A percentile compares a stretch with the other conserved stretches of the same genome.
Evolutionary conservation across 2,329 filamentous ascomycete species (phyloP).

Genomic region (Sporothrix globosa): DNA sequence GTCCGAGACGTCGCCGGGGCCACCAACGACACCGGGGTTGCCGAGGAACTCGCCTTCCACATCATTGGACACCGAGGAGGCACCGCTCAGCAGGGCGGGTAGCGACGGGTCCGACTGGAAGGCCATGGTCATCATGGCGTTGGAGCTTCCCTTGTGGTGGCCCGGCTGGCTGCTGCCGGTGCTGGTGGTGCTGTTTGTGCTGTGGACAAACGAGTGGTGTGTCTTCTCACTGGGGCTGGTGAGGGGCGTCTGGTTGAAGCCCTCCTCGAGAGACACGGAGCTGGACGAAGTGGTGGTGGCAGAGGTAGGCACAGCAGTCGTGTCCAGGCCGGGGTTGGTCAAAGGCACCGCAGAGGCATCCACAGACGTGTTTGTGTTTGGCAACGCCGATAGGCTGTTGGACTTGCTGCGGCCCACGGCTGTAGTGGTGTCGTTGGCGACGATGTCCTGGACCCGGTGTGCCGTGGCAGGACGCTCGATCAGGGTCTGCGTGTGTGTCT

Average conservation of each 20-base stretch:
- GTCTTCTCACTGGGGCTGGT: constrained; percentile 59
- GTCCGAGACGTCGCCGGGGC: constrained; percentile 55
- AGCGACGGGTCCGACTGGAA: constrained; percentile 68
- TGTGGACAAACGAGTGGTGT: constrained; percentile 41
- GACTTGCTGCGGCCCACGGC: constrained; percentile 24
- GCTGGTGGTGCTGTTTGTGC: not conserved
- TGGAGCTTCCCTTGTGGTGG: constrained; percentile 46
- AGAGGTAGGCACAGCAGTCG: constrained; percentile 42
- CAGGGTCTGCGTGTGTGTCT: constrained; percentile 32
- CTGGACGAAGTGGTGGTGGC: constrained; percentile 57
- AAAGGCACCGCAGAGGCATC: constrained; percentile 31
- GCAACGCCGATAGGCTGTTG: constrained; percentile 27
- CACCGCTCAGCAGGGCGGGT: constrained; percentile 64
- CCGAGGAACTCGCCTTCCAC: constrained; percentile 63
- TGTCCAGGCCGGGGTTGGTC: constrained; percentile 32
- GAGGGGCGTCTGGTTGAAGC: constrained; percentile 52
- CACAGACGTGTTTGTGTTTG: not conserved
- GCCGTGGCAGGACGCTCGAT: constrained; percentile 55
- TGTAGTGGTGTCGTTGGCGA: constrained; percentile 36
- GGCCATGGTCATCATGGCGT: constrained; percentile 52
- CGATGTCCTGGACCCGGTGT: constrained; percentile 48
- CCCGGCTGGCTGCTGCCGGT: constrained; percentile 7
- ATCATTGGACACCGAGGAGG: constrained; percentile 66
- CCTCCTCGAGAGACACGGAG: constrained; percentile 53
- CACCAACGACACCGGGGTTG: constrained; percentile 50